These are phyloP conservation scores for Fagus crenata DNA, from an alignment of 306 rosid species.

Conservation along the genomic window DNA sequence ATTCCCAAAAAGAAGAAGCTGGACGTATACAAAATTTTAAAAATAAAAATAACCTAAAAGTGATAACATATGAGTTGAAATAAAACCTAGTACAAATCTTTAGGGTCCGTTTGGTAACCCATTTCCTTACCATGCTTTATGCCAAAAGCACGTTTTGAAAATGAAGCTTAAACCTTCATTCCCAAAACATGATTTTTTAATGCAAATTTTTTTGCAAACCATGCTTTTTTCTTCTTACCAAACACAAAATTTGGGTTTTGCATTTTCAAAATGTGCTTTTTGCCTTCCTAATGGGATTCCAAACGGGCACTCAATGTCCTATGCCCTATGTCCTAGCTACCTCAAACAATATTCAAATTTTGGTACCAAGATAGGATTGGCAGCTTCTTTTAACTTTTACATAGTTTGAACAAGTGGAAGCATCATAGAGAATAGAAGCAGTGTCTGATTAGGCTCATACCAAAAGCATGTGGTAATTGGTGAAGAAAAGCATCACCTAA, in stretches of 20 bases:
- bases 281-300: too few species aligned
- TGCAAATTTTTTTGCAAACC: too few species aligned
- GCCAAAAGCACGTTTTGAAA: too few species aligned
- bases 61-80: too few species aligned
- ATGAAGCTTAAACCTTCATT: too few species aligned
- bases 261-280: too few species aligned
- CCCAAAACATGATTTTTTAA: too few species aligned
- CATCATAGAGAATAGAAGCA: slow-evolving; percentile 9
- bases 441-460: slow-evolving; percentile 44
- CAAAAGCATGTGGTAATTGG: slow-evolving; percentile 97
- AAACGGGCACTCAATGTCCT: too few species aligned
- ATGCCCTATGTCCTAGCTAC: neutral
- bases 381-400: neutral
- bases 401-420: neutral
- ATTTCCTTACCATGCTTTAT: too few species aligned
- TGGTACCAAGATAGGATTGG: neutral
- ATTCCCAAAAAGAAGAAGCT: neutral
- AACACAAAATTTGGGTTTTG: too few species aligned
- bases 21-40: neutral
- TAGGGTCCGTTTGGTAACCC: neutral
- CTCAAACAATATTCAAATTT: neutral
- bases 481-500: slow-evolving; percentile 98
- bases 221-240: too few species aligned
- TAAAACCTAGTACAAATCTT: neutral
- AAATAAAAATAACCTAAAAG: neutral